Evolutionary conservation across 169 alveolate species (phyloP), one percentile per base, ranked within the genome.

Genomic region (Plasmodium coatneyi): DNA sequence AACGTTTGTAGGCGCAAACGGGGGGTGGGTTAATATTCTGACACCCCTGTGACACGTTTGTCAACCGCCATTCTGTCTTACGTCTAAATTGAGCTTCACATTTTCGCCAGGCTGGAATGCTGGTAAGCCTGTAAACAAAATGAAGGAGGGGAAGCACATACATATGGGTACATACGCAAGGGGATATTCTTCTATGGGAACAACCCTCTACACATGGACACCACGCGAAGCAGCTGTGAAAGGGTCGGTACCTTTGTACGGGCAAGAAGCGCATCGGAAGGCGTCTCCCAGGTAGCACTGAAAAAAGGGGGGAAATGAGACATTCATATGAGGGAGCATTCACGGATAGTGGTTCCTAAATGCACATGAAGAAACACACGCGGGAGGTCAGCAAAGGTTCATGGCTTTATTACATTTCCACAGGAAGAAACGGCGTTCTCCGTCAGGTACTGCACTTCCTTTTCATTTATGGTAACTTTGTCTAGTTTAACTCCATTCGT

Each of bases 241-340:
- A 16, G n/a, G 30, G 16, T 66, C 14, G 41, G 78, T 6, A 87
- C 93, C 93, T 87, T 87, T 87, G 41, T 87, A 87, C 12, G 93
- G 93, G 39, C 93, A 87, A 14, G 93, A 87, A n/a, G 89, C 93
- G 46, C 93, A 87, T 52, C 93, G 60, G 54, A 87, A 87, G 10
- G 93, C 93, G 22, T 87, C 93, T n/a, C 93, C 93, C 12, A 87
- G 39, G 25, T 87, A 87, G 56, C 93, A 87, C 93, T 87, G 71
- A 6, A n/a, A 34, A 30, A 43, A 22, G 22, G 54, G 74, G 49
- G 49, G 9, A 30, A 25, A 28, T 14, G 2, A 43, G 14, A 46
- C 60, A 49, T 25, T 7, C 32, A 80, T 1, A 30, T 28, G 79
- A 12, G 25, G 54, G 1, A 32, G 32, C 3, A 6, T 34, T 2